Base-by-base conservation (phyloP, 164 flowering plant species). In the Cinnamomum micranthum region DNA sequence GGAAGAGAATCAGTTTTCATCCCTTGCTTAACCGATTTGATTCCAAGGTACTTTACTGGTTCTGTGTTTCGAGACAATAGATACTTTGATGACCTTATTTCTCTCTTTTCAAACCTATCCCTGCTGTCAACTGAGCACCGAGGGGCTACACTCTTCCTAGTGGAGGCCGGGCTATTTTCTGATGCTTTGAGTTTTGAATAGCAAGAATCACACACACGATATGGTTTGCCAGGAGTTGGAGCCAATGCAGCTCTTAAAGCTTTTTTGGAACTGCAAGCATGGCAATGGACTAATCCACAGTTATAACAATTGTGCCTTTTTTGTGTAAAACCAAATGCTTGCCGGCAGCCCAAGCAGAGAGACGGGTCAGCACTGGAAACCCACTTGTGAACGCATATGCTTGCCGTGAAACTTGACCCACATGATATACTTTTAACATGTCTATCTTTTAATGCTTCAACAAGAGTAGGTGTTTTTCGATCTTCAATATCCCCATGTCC, bases 401-500 rank as follows among this genome's bases (percentile, higher is more conserved):
- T 77, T 17, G 88, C 82, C 12, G 89, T 85, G 75, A 84, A 88
- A 70, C 77, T 88, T 41, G 87, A 86, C 20, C 91, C 89, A 75
- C 89, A 88, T 50, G 87, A 76, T 74, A 87, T 76, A 70, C 79
- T 88, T 76, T 80, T 88, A 22, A 88, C 89, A 67, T 76, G 85
- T 58, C 83, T 78, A 69, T 87, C 89, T 79, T 73, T 85, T 13
- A 88, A 71, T 10, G 87, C 82, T 76, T 88, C 91, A 71, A 85
- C 86, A 35, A 85, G 73, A 31, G 89, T 83, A 12, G 91, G 91
- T 69, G 70, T 69, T 68, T 84, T 83, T 3, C 88, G 80, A 71
- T 88, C 88, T 74, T 88, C 88, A 28, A n/a, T 31, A 50, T 88
- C 91, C 23, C 91, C 91, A 71, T 86, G 91, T 65, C 91, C 91